Base-by-base conservation (phyloP, 2,329 filamentous ascomycete species). In the Monilinia aucupariae region DNA sequence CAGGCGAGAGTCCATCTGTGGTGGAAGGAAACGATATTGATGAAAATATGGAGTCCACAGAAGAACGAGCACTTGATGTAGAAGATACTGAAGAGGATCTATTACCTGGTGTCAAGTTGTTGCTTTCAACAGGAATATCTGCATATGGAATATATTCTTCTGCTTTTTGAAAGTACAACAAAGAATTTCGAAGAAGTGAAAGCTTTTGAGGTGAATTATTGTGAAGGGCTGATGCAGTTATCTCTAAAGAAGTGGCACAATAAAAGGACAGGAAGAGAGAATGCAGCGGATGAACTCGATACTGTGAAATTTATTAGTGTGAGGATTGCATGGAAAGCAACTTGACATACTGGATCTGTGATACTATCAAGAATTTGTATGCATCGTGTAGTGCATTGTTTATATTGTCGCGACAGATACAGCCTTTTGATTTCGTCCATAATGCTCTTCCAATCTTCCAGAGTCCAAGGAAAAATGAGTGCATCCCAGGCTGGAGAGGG, bases 181-280 rank as follows among this genome's bases (percentile, higher is more conserved):
- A 65, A 15, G 72, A 65, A 56, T 70, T 64, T 61, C 70, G 67
- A n/a, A 73, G 67, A n/a, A 73, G 65, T 1, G 67, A 67, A n/a
- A 73, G 63, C 59, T 72, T 72, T 55, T 64, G 47, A 41, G 60
- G 62, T 8, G 69, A 66, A 32, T 71, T 65, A 25, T 66, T 66
- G 55, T 70, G 64, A 9, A 73, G 67, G 22, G 66, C 63, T 3
- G 66, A 65, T 15, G 72, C 71, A 17, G 64, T 68, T 41, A 70
- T 65, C 61, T 74, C 71, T 22, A 73, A 59, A 22, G 68, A 71
- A 25, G 65, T 68, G 8, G 71, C 73, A 20, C 69, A 68, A 59
- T 70, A 74, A 61, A 73, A 74, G n/a, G 64, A 68, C 10, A 75
- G 56, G 50, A 71, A 73, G 15, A 74, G 70, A 15, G 64, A 67